A percentile compares a stretch with the other conserved stretches of the same genome.
These are phyloP conservation scores for Phytopythium cucurbitacearum DNA, from an alignment of 352 stramenopile species.

Conservation along the genomic window DNA sequence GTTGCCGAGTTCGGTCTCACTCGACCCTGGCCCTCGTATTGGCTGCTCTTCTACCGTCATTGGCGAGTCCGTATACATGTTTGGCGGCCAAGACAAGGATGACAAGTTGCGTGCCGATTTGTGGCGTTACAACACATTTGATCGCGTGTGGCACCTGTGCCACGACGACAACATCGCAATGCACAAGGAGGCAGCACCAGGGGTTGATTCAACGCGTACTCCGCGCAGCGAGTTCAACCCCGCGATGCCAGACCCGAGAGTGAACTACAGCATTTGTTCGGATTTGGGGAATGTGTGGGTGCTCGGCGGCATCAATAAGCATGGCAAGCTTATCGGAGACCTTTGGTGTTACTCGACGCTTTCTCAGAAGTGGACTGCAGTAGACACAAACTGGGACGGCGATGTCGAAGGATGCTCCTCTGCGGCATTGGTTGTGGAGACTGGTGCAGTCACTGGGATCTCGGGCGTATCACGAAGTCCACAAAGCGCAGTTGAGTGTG, in stretches of 20 bases:
- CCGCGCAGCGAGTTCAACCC: slow-evolving; percentile 38
- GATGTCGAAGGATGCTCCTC: slow-evolving; percentile 39
- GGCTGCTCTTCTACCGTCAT: slow-evolving; percentile 68
- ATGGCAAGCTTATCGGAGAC: slow-evolving; percentile 49
- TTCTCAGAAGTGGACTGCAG: slow-evolving; percentile 53
- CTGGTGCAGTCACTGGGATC: slow-evolving; percentile 47
- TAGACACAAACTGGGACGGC: slow-evolving; percentile 50
- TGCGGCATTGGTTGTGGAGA: slow-evolving; percentile 37
- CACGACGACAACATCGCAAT: slow-evolving; percentile 73
- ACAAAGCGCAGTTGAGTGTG: slow-evolving; percentile 10
- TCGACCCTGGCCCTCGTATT: slow-evolving; percentile 70
- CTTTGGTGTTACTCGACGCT: slow-evolving; percentile 77
- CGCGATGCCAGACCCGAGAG: slow-evolving; percentile 42
- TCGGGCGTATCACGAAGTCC: slow-evolving; percentile 25
- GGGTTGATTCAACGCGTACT: slow-evolving; percentile 3
- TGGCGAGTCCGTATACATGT: slow-evolving; percentile 81
- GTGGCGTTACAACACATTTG: slow-evolving; percentile 87
- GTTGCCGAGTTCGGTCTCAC: slow-evolving; percentile 61
- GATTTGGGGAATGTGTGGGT: slow-evolving; percentile 84
- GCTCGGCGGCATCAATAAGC: slow-evolving; percentile 50
- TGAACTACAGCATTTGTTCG: slow-evolving; percentile 66
- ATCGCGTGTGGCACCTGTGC: slow-evolving; percentile 82
- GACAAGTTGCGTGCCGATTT: slow-evolving; percentile 73
- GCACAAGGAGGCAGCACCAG: slow-evolving; percentile 13
- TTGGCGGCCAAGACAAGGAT: slow-evolving; percentile 77